Base-by-base conservation (phyloP, 345 rosid genomes). In the Pugionium cornutum region DNA sequence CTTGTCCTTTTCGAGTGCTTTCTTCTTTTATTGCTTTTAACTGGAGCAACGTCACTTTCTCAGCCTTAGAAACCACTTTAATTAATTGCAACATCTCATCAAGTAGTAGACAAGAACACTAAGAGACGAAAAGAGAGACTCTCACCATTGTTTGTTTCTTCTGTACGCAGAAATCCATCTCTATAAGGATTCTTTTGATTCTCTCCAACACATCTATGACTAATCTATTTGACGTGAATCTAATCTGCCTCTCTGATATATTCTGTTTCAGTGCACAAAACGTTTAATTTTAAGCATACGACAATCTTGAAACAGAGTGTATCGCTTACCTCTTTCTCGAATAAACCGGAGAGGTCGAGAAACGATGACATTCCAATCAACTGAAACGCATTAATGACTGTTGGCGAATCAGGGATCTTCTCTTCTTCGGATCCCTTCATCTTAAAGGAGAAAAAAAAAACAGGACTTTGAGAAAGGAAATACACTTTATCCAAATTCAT, bases 291-390 rank as follows among this genome's bases (percentile, higher is more conserved):
- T 49, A 4, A 64, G 35, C 6, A 66, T 4, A 58, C 25, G 6
- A 58, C n/a, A 39, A 18, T 46, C 37, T 36, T 42, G 52, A 58
- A 42, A 58, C 67, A 58, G 35, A 44, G 60, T 27, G 52, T 30
- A 26, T 2, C 1, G 10, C 39, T 49, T 64, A 92, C 98, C 94
- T 88, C 97, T 72, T 78, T 67, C 81, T 89, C 96, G 18, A 87
- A 92, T 76, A 92, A 86, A 67, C 98, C 94, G 5, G 97, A 89
- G 47, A 92, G 87, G 66, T 89, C 94, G 4, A 92, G 87, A 78
- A 78, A 85, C 4, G 94, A 83, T 4, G 97, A 89, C 98, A 92
- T 92, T 73, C 97, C 97, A 1, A 92, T 89, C 62, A 89, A 77
- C 72, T 92, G 89, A 76, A 92, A 92, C 52, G 97, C 98, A 45